phyloP scores from a whole-genome alignment of 2,329 filamentous ascomycete genomes.

The Curvularia lunata region DNA sequence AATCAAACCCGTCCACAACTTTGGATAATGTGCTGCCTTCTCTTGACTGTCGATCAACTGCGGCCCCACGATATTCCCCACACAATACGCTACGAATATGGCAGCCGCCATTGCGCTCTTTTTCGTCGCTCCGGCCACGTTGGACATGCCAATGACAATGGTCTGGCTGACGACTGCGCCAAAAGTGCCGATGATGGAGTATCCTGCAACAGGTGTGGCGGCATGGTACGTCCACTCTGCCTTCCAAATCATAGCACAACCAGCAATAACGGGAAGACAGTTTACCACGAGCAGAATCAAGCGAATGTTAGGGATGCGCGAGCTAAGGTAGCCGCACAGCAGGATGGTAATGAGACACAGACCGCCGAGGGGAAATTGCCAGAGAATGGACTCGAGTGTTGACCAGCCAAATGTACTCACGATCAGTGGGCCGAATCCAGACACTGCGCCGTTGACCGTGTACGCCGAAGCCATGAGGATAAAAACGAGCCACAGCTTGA shows the following conservation, averaged over 20 bases:
- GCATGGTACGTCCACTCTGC: slow-evolving; percentile 67
- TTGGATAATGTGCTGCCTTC: slow-evolving; percentile 70
- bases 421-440: slow-evolving; percentile 48
- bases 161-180: slow-evolving; percentile 71
- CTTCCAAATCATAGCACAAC: slow-evolving; percentile 78
- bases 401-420: slow-evolving; percentile 53
- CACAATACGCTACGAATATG: slow-evolving; percentile 77
- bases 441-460: slow-evolving; percentile 58
- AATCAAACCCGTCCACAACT: slow-evolving; percentile 73
- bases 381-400: slow-evolving; percentile 50
- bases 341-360: slow-evolving; percentile 72
- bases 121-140: slow-evolving; percentile 78
- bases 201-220: slow-evolving; percentile 70
- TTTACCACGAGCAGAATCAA: slow-evolving; percentile 69
- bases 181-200: slow-evolving; percentile 75
- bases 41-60: slow-evolving; percentile 73
- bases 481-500: slow-evolving; percentile 52
- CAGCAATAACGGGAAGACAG: slow-evolving; percentile 76
- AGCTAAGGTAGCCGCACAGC: slow-evolving; percentile 68
- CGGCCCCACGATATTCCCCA: slow-evolving; percentile 78
- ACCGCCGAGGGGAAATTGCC: slow-evolving; percentile 75
- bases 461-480: slow-evolving; percentile 60
- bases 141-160: slow-evolving; percentile 66
- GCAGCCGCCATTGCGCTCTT: slow-evolving; percentile 77
- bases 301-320: slow-evolving; percentile 66